These are phyloP conservation scores for Schrenkiella parvula DNA, from an alignment of 345 rosid species.

Conservation along the genomic window DNA sequence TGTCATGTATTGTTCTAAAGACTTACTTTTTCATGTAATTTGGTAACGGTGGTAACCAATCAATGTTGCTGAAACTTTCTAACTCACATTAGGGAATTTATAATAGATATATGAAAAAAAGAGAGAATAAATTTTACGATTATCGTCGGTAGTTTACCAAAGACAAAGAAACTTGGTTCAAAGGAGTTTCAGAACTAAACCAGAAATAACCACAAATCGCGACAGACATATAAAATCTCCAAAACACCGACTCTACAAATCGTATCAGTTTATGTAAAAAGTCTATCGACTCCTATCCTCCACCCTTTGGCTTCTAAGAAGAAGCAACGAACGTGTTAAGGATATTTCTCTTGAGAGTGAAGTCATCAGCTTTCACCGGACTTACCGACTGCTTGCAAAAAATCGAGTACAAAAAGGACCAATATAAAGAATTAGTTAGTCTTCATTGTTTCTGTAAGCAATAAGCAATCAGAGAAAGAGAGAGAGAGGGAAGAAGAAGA, in stretches of 20 bases:
- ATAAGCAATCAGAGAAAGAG: neutral
- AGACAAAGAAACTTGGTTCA: neutral
- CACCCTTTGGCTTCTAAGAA: slow-evolving; percentile 9
- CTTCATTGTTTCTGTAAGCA: neutral
- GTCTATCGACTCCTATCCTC: slow-evolving; percentile 17
- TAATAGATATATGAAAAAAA: neutral
- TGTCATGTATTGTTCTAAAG: too few species aligned
- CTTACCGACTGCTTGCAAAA: slow-evolving; percentile 66
- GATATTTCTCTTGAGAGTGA: slow-evolving; percentile 77
- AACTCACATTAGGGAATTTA: too few species aligned
- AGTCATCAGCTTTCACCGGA: slow-evolving; percentile 78
- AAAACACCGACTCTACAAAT: slow-evolving; percentile 18
- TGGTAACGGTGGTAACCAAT: too few species aligned
- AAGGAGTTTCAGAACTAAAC: slow-evolving; percentile 8
- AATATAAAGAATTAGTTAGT: neutral
- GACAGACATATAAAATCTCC: slow-evolving; percentile 6
- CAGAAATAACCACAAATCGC: neutral
- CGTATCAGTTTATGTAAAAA: slow-evolving; percentile 16
- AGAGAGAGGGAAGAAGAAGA: neutral
- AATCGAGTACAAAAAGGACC: neutral
- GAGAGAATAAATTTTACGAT: neutral
- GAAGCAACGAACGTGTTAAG: slow-evolving; percentile 45
- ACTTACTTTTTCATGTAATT: too few species aligned
- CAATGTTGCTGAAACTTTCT: too few species aligned
- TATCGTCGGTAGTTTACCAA: neutral